Conservation (phyloP, 2,329 filamentous ascomycete species). For the Colletotrichum limetticola region DNA sequence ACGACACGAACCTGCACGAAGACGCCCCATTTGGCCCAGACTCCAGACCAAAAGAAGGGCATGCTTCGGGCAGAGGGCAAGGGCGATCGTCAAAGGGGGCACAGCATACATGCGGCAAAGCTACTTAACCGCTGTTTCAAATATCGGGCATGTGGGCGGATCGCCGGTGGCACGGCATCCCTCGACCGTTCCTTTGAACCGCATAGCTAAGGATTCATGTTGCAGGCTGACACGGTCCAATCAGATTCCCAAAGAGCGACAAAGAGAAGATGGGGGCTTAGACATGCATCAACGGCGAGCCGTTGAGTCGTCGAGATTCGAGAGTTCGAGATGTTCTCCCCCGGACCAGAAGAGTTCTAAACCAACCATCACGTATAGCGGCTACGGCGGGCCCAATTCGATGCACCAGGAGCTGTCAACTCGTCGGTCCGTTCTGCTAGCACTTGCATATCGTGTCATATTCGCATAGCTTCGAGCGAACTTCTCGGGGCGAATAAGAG, state of each 20-base stretch:
- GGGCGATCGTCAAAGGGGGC: constrained; percentile 13
- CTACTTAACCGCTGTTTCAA: constrained; percentile 34
- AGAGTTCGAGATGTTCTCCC: background rate
- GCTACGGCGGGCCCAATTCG: background rate
- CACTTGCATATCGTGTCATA: constrained; percentile 9
- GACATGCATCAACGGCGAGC: background rate
- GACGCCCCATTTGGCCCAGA: background rate
- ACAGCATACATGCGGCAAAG: constrained; percentile 23
- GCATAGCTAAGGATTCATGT: constrained; percentile 5
- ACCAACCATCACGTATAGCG: background rate
- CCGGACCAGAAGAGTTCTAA: background rate
- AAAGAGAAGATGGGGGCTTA: background rate
- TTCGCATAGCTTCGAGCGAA: constrained; percentile 4
- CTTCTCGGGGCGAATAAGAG: constrained; percentile 21
- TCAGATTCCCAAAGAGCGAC: background rate
- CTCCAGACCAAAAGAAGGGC: background rate
- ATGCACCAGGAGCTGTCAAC: background rate
- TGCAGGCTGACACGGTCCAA: constrained; percentile 16
- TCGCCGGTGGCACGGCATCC: constrained; percentile 18
- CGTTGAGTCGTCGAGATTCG: background rate
- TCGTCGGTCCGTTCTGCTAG: background rate
- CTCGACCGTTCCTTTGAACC: background rate
- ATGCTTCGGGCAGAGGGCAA: constrained; percentile 1
- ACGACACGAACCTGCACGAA: constrained; percentile 1
- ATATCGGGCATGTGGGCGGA: constrained; percentile 29